Conservation (phyloP, 1,284 basidiomycete species). For the Anthracocystis walkeri region DNA sequence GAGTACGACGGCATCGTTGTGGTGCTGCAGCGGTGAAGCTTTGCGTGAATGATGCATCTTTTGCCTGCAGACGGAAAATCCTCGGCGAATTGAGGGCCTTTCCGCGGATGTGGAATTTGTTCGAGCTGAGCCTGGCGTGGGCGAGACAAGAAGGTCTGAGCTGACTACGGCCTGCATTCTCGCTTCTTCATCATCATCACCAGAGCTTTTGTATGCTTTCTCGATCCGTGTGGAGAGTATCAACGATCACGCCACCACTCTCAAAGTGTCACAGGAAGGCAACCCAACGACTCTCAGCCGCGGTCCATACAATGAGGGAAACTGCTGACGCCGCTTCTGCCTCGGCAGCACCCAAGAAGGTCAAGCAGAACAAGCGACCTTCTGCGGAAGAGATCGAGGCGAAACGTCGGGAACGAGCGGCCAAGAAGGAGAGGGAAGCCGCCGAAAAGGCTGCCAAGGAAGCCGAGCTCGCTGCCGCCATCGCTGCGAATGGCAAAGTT, state of each 20-base stretch:
- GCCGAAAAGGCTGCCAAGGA: conserved; percentile 45
- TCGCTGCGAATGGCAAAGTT: conserved; percentile 49
- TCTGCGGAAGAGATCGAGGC: conserved; percentile 52
- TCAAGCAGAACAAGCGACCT: conserved; percentile 34
- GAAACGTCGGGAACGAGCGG: conserved; percentile 39
- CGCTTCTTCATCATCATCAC: neutral
- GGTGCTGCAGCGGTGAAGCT: neutral
- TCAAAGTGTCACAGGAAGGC: neutral
- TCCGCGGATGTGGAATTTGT: conserved; percentile 5
- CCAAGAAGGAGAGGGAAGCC: conserved; percentile 55
- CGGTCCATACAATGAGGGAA: conserved; percentile 21
- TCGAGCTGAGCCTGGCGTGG: conserved; percentile 16
- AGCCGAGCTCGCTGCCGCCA: conserved; percentile 43
- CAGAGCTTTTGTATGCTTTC: conserved; percentile 11
- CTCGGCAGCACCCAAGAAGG: conserved; percentile 20
- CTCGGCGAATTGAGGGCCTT: conserved; percentile 10
- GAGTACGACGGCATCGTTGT: neutral
- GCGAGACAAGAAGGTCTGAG: neutral
- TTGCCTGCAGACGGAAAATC: conserved; percentile 8
- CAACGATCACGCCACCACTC: neutral
- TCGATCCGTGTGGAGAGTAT: neutral
- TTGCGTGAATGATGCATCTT: neutral
- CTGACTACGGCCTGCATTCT: neutral
- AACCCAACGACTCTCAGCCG: neutral
- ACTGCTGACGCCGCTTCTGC: conserved; percentile 5